phyloP scores from a whole-genome alignment of 371 early-diverging fungal species.

The Mortierella sp. region DNA sequence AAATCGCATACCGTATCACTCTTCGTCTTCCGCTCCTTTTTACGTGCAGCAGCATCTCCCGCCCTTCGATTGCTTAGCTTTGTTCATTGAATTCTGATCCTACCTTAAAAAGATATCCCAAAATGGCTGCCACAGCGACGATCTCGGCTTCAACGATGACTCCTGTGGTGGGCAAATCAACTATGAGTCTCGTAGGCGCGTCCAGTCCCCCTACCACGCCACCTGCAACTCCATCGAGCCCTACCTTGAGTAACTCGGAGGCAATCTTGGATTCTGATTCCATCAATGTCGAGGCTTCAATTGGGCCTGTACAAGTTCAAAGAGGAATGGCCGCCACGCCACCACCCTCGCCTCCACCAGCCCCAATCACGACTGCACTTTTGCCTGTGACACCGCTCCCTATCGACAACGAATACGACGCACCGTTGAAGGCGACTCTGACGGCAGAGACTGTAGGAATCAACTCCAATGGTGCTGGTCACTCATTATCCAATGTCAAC shows the following conservation, averaged over 20 bases:
- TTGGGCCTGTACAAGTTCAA: constrained; percentile 1
- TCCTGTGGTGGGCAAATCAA: constrained; percentile 56
- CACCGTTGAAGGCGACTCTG: constrained; percentile 7
- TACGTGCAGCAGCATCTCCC: neutral
- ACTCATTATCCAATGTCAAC: constrained; percentile 3
- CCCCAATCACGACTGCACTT: constrained; percentile 11
- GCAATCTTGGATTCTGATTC: constrained; percentile 3
- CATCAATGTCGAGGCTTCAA: neutral
- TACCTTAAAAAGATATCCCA: neutral
- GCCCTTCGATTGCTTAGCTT: neutral
- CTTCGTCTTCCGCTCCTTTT: neutral
- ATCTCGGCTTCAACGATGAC: constrained; percentile 51
- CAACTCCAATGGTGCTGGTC: constrained; percentile 20
- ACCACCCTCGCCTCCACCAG: constrained; percentile 26
- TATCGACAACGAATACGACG: neutral
- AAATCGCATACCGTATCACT: neutral
- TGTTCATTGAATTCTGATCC: neutral
- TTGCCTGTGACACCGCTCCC: constrained; percentile 17
- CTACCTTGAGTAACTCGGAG: constrained; percentile 11
- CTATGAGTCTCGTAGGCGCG: constrained; percentile 50
- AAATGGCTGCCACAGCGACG: constrained; percentile 58
- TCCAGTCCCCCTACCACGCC: constrained; percentile 22
- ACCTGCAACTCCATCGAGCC: constrained; percentile 23
- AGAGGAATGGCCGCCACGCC: constrained; percentile 17
- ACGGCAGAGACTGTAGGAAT: neutral